Conservation (phyloP, 352 stramenopile species). For the Globisporangium yorkense region DNA sequence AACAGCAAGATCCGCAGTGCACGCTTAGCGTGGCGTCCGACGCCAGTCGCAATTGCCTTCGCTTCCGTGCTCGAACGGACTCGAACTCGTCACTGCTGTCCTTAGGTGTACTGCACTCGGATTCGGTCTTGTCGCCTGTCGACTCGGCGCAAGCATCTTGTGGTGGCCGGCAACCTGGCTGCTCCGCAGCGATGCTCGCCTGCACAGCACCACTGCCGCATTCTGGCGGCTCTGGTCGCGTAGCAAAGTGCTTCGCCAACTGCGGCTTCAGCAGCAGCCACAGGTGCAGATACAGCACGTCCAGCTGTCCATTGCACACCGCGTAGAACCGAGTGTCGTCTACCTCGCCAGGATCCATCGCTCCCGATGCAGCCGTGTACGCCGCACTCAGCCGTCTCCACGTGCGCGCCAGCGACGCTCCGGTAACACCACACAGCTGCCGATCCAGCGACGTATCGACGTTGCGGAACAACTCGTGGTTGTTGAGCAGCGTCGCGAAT, state of each 20-base stretch:
- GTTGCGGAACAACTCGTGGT: conserved; percentile 7
- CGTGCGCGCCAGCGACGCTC: not conserved
- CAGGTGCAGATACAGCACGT: conserved; percentile 12
- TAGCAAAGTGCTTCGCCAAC: conserved; percentile 3
- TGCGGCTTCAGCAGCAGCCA: conserved; percentile 8
- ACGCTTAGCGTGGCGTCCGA: too few species aligned
- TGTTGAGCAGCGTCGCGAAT: conserved; percentile 8
- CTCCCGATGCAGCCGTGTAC: conserved; percentile 1
- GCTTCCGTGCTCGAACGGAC: too few species aligned
- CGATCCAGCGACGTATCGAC: not conserved
- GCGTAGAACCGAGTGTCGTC: conserved; percentile 6
- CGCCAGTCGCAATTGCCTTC: too few species aligned
- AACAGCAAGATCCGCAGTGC: not conserved
- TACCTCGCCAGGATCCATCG: not conserved
- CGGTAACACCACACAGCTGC: not conserved
- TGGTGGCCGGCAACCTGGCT: too few species aligned
- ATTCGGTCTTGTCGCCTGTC: not conserved
- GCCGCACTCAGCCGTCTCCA: conserved; percentile 1
- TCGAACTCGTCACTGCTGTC: not conserved
- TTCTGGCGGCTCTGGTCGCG: not conserved
- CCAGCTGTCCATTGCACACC: conserved; percentile 1
- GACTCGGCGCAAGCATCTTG: not conserved
- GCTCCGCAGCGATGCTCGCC: too few species aligned
- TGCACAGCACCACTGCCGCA: not conserved
- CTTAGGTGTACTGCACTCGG: not conserved